Conservation (phyloP, 228 moss, liverwort and hornwort genomes). For the Sphagnum magellanicum region DNA sequence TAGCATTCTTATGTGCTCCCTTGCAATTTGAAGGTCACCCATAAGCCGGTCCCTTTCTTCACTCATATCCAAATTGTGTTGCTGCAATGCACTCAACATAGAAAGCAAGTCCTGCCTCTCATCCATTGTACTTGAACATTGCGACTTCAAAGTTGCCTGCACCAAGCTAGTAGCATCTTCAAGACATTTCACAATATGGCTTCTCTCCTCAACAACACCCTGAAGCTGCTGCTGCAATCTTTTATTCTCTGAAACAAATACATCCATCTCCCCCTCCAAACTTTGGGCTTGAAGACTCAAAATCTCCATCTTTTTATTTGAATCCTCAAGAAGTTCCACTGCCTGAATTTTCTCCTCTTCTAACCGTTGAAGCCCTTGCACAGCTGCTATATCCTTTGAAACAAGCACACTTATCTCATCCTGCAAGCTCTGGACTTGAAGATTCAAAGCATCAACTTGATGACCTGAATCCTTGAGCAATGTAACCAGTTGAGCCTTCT, state of each 20-base stretch:
- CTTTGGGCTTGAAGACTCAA: background rate
- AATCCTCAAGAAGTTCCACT: no score
- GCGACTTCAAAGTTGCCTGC: background rate
- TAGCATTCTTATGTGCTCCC: slow-evolving; percentile 7
- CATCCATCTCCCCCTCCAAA: slow-evolving; percentile 8
- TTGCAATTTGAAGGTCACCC: slow-evolving; percentile 11
- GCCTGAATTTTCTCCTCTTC: slow-evolving; percentile 8
- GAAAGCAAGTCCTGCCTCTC: slow-evolving; percentile 1
- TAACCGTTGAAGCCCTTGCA: slow-evolving; percentile 8
- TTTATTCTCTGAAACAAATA: background rate
- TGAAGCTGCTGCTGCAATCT: slow-evolving; percentile 8
- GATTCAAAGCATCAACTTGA: no score
- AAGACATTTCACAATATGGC: no score
- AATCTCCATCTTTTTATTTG: no score
- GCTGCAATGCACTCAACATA: slow-evolving; percentile 7
- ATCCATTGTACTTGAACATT: background rate
- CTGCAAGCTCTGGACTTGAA: slow-evolving; percentile 3
- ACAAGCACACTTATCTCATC: slow-evolving; percentile 8
- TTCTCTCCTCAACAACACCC: slow-evolving; percentile 9
- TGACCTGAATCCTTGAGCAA: slow-evolving; percentile 12
- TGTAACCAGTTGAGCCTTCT: slow-evolving; percentile 32
- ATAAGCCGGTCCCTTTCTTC: slow-evolving; percentile 21
- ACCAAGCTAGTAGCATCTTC: no score
- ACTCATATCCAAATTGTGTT: slow-evolving; percentile 11
- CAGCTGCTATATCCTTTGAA: background rate